phyloP scores from a whole-genome alignment of 805 yeast genomes.

The Kodamaea hsintzibuensis region DNA sequence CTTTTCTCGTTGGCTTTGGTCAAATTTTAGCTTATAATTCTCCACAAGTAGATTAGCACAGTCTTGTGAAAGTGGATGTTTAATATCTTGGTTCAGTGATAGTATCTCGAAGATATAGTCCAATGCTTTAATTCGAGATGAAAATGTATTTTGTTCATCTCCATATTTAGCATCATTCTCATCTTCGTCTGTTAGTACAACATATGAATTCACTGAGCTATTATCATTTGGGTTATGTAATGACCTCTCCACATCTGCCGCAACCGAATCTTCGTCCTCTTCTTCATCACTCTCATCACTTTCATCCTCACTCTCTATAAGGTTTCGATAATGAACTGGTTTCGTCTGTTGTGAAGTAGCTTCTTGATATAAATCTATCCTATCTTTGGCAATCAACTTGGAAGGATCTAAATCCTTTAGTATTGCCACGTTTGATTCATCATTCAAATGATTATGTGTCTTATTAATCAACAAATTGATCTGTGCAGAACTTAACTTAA shows the following conservation, averaged over 20 bases:
- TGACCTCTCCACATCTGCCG: background rate
- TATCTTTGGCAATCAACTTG: constrained; percentile 39
- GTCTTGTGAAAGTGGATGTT: constrained; percentile 82
- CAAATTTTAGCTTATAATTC: constrained; percentile 67
- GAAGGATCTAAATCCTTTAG: constrained; percentile 28
- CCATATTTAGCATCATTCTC: constrained; percentile 4
- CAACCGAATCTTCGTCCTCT: constrained; percentile 10
- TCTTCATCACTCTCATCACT: constrained; percentile 22
- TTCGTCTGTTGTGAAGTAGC: constrained; percentile 15
- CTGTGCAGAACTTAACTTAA: constrained; percentile 55
- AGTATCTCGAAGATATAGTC: constrained; percentile 70
- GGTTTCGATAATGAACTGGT: constrained; percentile 28
- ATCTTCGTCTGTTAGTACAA: constrained; percentile 11
- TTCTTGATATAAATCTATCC: constrained; percentile 33
- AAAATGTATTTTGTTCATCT: constrained; percentile 29
- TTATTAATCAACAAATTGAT: constrained; percentile 49
- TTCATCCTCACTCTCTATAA: constrained; percentile 31
- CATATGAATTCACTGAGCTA: constrained; percentile 11
- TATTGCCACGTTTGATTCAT: constrained; percentile 14
- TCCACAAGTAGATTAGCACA: constrained; percentile 71
- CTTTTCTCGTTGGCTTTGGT: constrained; percentile 71
- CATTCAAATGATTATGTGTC: constrained; percentile 16
- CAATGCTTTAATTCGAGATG: constrained; percentile 52
- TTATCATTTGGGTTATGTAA: background rate
- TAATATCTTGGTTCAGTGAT: constrained; percentile 69